Conservation (phyloP, 2,329 filamentous ascomycete species). For the Trichoderma sp. region DNA sequence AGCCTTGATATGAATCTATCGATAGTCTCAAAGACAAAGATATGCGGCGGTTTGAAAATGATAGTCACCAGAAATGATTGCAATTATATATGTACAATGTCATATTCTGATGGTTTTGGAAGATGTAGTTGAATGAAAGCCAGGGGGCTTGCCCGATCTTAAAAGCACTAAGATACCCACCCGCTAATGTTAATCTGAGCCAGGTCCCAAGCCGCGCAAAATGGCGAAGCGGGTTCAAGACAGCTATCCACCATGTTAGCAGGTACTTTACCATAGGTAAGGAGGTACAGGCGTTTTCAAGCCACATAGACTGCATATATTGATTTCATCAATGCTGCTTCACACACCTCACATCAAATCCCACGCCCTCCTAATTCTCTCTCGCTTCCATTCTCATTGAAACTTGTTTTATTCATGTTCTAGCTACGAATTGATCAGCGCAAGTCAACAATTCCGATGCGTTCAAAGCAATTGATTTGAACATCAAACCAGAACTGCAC, state of each 20-base stretch:
- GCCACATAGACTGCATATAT: background rate
- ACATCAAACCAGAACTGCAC: background rate
- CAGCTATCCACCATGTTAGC: background rate
- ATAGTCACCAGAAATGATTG: background rate
- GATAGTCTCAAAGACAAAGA: background rate
- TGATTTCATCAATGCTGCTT: background rate
- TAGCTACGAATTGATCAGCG: too few species aligned
- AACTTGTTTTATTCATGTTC: too few species aligned
- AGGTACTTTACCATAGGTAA: background rate
- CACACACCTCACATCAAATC: background rate
- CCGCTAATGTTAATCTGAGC: rapidly evolving
- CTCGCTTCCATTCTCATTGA: too few species aligned
- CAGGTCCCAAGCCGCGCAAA: background rate
- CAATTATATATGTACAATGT: background rate
- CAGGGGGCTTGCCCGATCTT: background rate
- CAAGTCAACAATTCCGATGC: background rate
- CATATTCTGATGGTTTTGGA: background rate
- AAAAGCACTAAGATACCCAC: too few species aligned
- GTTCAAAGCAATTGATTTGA: background rate
- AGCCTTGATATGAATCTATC: background rate
- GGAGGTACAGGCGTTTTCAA: too few species aligned
- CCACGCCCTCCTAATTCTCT: too few species aligned
- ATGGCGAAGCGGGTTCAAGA: background rate
- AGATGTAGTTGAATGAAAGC: background rate
- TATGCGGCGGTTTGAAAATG: background rate